Evolutionary conservation across 169 alveolate genomes (phyloP), one percentile per base, ranked within the genome.

Genomic region (Plasmodium blacklocki): DNA sequence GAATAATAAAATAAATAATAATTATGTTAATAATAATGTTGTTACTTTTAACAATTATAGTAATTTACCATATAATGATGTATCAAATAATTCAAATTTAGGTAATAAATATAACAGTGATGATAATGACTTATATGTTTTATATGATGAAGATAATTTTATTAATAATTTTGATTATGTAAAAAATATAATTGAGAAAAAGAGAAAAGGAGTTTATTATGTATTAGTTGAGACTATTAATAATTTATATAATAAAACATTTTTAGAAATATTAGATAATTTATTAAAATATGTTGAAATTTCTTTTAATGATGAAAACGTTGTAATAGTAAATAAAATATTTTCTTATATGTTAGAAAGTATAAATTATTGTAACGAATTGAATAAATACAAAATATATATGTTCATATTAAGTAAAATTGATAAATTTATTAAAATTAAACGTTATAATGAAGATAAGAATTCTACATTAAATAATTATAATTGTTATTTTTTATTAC

Each of bases 351-450:
- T 78, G 89, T 78, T 78, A 45, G 67, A 78, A 58, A 58, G 78
- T 9, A 21, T 59, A 50, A 52, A 59, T 49, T 78, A 64, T 59
- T 64, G 71, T n/a, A 78, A 32, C 15, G 89, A 64, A 52, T 2
- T 67, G 19, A 78, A 66, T 70, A 78, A 78, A 71, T 78, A 78
- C 54, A 78, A 78, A 78, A 78, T 78, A 52, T 78, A 78, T 59
- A 45, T 26, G 29, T 78, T 59, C 15, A 78, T 78, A 21, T 49
- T 78, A 43, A 66, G 78, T 60, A 78, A 78, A 66, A 78, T 78
- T 14, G 89, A 78, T 59, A 63, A 15, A 66, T 71, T 78, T 66
- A 66, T 78, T 59, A 78, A 78, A 71, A 78, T 49, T 2, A 56
- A 56, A 56, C 49, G 66, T 64, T 59, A 73, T 9, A 60, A 74